These are phyloP conservation scores for Entophlyctis luteolus DNA, from an alignment of 192 early-diverging fungal genomes.

Conservation along the genomic window DNA sequence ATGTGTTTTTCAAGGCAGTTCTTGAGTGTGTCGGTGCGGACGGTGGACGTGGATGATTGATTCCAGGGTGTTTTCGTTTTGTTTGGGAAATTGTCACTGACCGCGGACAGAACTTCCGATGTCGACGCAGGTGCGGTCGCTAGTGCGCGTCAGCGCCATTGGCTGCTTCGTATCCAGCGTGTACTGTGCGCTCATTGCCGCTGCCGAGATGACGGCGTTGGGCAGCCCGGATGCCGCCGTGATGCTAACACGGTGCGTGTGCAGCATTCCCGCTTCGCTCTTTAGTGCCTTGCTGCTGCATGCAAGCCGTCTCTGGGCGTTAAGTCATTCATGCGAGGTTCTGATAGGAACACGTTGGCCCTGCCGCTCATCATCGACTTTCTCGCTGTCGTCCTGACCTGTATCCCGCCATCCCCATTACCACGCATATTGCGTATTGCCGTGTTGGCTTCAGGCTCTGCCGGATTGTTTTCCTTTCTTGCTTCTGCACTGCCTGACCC, in stretches of 20 bases:
- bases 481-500: not conserved
- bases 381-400: not conserved
- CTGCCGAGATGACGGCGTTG: not conserved
- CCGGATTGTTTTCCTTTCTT: not conserved
- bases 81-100: not conserved
- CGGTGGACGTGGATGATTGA: not conserved
- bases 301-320: no score
- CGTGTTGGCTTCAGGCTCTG: not conserved
- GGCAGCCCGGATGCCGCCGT: not conserved
- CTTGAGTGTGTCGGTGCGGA: no score
- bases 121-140: not conserved
- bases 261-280: no score
- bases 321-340: no score
- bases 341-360: conserved; percentile 1
- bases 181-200: not conserved
- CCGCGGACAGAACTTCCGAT: not conserved
- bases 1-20: no score
- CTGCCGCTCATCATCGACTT: not conserved
- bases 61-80: not conserved
- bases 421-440: not conserved
- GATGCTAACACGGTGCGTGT: not conserved
- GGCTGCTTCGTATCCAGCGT: conserved; percentile 2
- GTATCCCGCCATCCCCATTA: not conserved
- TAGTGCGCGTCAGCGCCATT: not conserved
- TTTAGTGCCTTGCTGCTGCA: no score